Evolutionary conservation across 2,329 filamentous ascomycete species (phyloP).

Genomic region (Rhinocladiella similis): DNA sequence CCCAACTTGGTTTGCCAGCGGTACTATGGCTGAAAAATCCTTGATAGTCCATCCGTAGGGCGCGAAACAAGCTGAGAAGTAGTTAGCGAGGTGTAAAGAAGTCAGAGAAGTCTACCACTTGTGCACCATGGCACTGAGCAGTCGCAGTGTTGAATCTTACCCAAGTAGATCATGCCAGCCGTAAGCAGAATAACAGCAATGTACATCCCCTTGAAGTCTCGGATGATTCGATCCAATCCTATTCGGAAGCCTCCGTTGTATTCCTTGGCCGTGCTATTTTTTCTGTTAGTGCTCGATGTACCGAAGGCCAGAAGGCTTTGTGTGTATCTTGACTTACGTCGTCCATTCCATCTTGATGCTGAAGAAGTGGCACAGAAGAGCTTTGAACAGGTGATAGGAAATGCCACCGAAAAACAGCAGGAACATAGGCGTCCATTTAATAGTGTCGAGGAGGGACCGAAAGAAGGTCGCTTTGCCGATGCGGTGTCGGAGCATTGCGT

Average conservation of each 20-base stretch:
- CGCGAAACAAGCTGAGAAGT: slow-evolving; percentile 27
- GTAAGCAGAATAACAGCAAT: slow-evolving; percentile 27
- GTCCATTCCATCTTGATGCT: slow-evolving; percentile 85
- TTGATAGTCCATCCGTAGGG: slow-evolving; percentile 58
- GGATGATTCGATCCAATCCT: slow-evolving; percentile 75
- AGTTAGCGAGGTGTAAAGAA: no score
- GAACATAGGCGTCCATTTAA: slow-evolving; percentile 62
- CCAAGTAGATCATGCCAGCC: slow-evolving; percentile 34
- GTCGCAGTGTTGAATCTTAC: no score
- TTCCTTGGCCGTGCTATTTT: slow-evolving; percentile 69
- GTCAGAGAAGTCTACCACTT: no score
- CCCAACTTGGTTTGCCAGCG: slow-evolving; percentile 52
- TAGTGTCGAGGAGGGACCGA: slow-evolving; percentile 52
- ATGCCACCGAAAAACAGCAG: slow-evolving; percentile 76
- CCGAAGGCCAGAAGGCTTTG: no score
- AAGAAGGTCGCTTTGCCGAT: slow-evolving; percentile 56
- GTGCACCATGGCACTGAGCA: no score
- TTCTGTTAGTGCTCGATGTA: no score
- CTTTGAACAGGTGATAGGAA: slow-evolving; percentile 72
- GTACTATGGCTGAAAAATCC: slow-evolving; percentile 60
- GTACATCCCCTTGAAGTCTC: slow-evolving; percentile 75
- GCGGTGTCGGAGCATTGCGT: slow-evolving; percentile 65
- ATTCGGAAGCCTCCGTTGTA: slow-evolving; percentile 81
- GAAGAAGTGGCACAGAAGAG: slow-evolving; percentile 78
- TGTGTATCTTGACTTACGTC: slow-evolving; percentile 38